Base-by-base conservation (phyloP, 768 basidiomycete species). In the Chalciporus sphaerocephalus region DNA sequence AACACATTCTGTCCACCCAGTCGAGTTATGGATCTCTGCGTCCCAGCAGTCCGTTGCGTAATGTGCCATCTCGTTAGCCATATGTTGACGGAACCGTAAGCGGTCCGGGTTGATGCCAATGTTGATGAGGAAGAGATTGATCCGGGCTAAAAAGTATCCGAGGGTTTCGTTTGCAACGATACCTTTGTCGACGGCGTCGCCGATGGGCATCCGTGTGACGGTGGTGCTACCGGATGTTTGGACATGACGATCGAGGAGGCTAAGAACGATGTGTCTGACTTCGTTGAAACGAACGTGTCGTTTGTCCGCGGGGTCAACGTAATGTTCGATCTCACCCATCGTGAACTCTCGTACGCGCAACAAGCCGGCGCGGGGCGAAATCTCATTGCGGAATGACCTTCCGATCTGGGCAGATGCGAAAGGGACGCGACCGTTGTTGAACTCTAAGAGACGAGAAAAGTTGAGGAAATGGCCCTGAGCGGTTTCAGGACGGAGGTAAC, bases 1-100 rank as follows among this genome's bases (percentile, higher is more conserved):
- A 44, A 98, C 94, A 65, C 96, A 99, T 71, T 99, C 96, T 42
- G 92, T 95, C 96, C 96, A 99, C 36, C 86, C 65, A 15, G 50
- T 51, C 39, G 90, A 87, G 43, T 90, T 92, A 51, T 92, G 79
- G 53, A 98, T 97, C 72, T 99, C 96, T 34, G 94, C 96, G 62
- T 99, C 96, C 96, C 96, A 99, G 68, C 96, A 99, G 69, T 98
- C 95, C 30, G 92, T 81, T 44, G 96, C 95, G 65, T 99, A 99
- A 67, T 98, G 96, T 1, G 96, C 96, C 95, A 98, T 98, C 74
- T 98, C 96, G 69, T 98, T 99, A 28, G 70, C 78, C 96, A 98
- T 98, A 66, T 99, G 96, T 61, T 99, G 96, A 25, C 96, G 78
- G 80, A 97, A 98, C 42, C 96, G 81, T 52, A 97, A 72, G 7